Evolutionary conservation across 148 eudicot species (phyloP), one percentile per base, ranked within the genome.

Genomic region (Euryodendron excelsum): DNA sequence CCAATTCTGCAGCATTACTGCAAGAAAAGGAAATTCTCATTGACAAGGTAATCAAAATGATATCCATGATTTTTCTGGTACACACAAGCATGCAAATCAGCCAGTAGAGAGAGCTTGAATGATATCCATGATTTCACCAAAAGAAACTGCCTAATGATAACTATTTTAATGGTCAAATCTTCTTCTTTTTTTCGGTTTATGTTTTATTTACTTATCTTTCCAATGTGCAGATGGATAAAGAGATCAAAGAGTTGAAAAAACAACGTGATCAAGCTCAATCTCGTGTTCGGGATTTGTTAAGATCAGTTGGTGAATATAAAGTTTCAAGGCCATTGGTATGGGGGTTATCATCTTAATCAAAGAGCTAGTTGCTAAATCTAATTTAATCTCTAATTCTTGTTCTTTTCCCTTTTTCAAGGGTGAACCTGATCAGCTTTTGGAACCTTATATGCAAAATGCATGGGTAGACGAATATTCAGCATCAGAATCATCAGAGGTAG

Each of bases 191-290:
- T 69, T 15, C 23, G 37, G 8, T 39, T 0, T 39, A 8, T 17
- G 34, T 69, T 72, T 48, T 33, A 17, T 27, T 28, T 15, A 28
- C 45, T 44, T 59, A 28, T 11, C 48, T 67, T 53, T 79, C n/a
- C 8, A 36, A 39, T n/a, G n/a, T 79, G 78, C 88, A 96, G 97
- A 96, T 92, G 99, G 97, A 88, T 69, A 84, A 82, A 74, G 98
- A 96, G 84, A 93, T 96, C 77, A 85, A 77, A 80, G 97, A 89
- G 78, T 80, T 96, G 55, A 93, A 91, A 72, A 80, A 78, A 53
- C 91, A 96, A 70, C 94, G 96, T 10, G 95, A 96, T 74, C 78
- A 84, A 48, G 99, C 99, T 78, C 90, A 87, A 80, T 90, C 91
- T 69, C 90, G 82, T 64, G 69, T 89, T 27, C 88, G 90, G 80